phyloP scores from a whole-genome alignment of 495 filamentous ascomycete species.

The Daldinia caldariorum region DNA sequence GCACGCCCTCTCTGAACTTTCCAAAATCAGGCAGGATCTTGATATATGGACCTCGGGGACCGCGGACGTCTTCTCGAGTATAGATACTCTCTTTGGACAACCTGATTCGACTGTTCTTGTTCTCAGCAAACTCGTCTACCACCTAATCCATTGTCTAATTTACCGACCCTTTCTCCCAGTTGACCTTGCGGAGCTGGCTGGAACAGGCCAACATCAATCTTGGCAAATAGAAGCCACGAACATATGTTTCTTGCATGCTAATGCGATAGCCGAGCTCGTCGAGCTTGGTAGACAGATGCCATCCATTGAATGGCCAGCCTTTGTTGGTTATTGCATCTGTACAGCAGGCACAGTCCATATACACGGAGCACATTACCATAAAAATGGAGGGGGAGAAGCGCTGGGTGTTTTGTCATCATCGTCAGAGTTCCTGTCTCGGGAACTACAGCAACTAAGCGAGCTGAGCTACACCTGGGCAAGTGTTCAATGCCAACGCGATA shows the following conservation, averaged over 20 bases:
- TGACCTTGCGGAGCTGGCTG: conserved; percentile 78
- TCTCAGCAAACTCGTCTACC: conserved; percentile 84
- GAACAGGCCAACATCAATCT: conserved; percentile 83
- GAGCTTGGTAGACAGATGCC: conserved; percentile 73
- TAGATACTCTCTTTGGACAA: conserved; percentile 78
- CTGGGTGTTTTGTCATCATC: conserved; percentile 61
- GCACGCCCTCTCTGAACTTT: conserved; percentile 84
- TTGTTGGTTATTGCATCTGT: conserved; percentile 82
- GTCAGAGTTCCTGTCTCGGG: conserved; percentile 75
- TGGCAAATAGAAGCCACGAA: conserved; percentile 92
- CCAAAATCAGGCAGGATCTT: conserved; percentile 84
- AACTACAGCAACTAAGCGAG: conserved; percentile 81
- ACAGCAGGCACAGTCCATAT: conserved; percentile 87
- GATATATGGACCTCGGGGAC: conserved; percentile 86
- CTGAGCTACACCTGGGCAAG: conserved; percentile 77
- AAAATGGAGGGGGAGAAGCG: conserved; percentile 70
- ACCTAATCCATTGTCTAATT: conserved; percentile 83
- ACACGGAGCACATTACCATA: conserved; percentile 80
- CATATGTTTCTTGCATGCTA: conserved; percentile 85
- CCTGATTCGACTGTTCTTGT: conserved; percentile 79
- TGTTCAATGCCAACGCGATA: conserved; percentile 80
- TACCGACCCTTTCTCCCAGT: conserved; percentile 88
- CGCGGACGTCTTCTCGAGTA: conserved; percentile 78
- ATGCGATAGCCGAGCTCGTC: conserved; percentile 84
- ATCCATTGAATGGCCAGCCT: conserved; percentile 81